A percentile compares a stretch with the other conserved stretches of the same genome.
Conservation (phyloP, 2,329 filamentous ascomycete genomes). For the Aspergillus viridinutans region DNA sequence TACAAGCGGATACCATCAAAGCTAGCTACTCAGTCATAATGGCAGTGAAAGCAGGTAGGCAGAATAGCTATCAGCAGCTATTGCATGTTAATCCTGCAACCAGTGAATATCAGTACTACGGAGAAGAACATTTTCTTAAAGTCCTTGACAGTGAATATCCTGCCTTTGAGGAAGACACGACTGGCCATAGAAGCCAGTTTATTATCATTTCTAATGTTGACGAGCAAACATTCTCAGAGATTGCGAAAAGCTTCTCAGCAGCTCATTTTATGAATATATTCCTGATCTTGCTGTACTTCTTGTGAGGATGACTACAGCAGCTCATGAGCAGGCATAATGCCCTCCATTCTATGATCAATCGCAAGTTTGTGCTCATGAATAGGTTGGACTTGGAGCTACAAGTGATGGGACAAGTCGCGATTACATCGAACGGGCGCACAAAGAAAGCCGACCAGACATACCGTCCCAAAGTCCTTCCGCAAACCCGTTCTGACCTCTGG, state of each 20-base stretch:
- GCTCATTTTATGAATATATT: neutral
- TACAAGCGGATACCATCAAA: too few relatives aligned
- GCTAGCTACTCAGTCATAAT: too few relatives aligned
- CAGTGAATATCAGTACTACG: neutral
- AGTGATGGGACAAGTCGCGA: neutral
- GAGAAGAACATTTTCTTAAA: neutral
- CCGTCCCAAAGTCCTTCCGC: neutral
- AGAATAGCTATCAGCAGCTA: too few relatives aligned
- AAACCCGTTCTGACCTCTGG: neutral
- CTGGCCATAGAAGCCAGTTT: neutral
- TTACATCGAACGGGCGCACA: neutral
- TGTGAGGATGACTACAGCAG: neutral
- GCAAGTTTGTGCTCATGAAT: neutral
- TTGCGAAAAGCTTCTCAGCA: neutral
- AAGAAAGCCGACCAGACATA: slow-evolving; percentile 1
- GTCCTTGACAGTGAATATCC: neutral
- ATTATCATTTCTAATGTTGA: neutral
- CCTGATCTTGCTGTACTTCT: neutral
- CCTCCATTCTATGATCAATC: neutral
- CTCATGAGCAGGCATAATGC: neutral
- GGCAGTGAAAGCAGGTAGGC: too few relatives aligned
- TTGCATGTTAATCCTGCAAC: neutral
- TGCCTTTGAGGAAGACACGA: neutral
- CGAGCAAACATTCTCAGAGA: neutral
- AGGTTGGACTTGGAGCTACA: neutral